Evolutionary conservation across 2,329 filamentous ascomycete genomes (phyloP), one percentile per base, ranked within the genome.

Genomic region (Blumeria hordei): DNA sequence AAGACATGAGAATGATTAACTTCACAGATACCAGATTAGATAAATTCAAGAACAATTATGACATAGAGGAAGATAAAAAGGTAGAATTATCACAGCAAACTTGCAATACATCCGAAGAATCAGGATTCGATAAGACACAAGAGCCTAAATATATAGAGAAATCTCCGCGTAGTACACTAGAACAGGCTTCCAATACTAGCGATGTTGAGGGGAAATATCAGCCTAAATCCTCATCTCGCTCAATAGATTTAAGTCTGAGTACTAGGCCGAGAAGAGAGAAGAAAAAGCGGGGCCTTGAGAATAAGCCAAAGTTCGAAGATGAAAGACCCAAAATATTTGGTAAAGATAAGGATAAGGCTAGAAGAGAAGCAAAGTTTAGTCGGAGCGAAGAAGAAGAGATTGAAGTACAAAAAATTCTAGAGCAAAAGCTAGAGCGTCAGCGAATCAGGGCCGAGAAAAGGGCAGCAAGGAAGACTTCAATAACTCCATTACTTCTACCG

Each of bases 401-500:
- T 3, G 66, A 61, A 56, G 62, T 35, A 62, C 45, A 66, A 41
- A 65, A 70, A 43, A 61, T 64, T 45, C 72, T 71, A 59, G 69
- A 70, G 57, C 63, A 67, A 44, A 72, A 68, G 58, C 69, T 69
- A 56, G 61, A 66, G 50, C 61, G 66, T 57, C 65, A 69, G 65
- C 51, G 55, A 14, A 51, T 57, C 32, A 58, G 55, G 36, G 57
- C 55, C 11, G 65, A 65, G 61, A 63, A 67, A 65, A 60, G 63
- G 66, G 62, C 68, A 67, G 60, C 69, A 68, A 57, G 66, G 68
- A 57, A 66, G 35, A 63, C 67, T 37, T 67, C 69, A n/a, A 66
- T 71, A 6, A 77, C 75, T 1, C 75, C 74, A 1, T 84, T 98
- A 49, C 77, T 82, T 54, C 71, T 98, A 21, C 93, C 93, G 0